Evolutionary conservation across 2,329 filamentous ascomycete species (phyloP), one percentile per base, ranked within the genome.

Genomic region (Penicillium sp.): DNA sequence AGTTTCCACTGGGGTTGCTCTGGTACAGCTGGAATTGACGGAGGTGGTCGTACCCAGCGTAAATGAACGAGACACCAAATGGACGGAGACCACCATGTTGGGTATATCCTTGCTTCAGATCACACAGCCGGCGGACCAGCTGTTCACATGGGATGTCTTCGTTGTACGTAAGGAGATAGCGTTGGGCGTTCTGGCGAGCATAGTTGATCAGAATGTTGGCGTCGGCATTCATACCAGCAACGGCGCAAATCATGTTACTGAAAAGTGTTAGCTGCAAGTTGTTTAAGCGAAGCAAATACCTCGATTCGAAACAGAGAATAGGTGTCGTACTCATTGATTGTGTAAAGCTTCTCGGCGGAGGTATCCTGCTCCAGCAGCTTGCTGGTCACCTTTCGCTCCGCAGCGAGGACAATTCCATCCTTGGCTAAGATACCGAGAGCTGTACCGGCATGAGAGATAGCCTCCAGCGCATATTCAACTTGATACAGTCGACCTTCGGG

Each of bases 201-300:
- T 95, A 96, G 80, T 99, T 99, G 84, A 99, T 99, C 72, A 99
- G 89, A 74, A 99, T 99, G 79, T 99, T 99, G 73, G 93, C 93
- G 71, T 99, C 93, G 67, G 93, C 93, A 38, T 91, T 99, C 92
- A 99, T 97, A 69, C 93, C 93, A 64, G 93, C 93, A 53, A 99
- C 93, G 54, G 93, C 93, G 75, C 91, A 96, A 75, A 99, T 97
- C 95, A 99, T 99, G 80, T 99, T 99, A 78, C 92, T 97, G 60
- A 16, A 14, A 43, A 37, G 12, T 4, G 37, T 63, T 50, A 67
- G 61, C 46, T 4, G 37, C 62, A 49, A 67, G 61, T 45, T 49
- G 31, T 14, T 36, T 9, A 41, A 14, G 6, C 18, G 14, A 28
- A 37, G 10, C 19, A 28, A 0, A 25, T 7, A n/a, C 43, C 30